Evolutionary conservation across 495 filamentous ascomycete species (phyloP).

Genomic region (Trichocladium uniseriatum): DNA sequence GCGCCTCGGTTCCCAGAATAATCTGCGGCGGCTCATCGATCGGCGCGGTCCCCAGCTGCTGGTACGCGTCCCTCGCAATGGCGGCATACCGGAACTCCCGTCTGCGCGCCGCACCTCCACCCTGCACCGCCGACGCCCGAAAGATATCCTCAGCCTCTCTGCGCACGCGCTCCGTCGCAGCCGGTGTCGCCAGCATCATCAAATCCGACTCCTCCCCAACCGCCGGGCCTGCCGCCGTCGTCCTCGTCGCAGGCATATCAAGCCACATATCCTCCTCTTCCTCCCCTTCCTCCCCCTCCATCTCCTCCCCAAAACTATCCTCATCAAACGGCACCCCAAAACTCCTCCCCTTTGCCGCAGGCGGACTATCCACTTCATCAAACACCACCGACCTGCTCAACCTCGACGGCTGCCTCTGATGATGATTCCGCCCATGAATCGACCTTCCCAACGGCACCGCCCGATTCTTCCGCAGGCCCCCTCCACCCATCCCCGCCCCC

Average conservation of each 20-base stretch:
- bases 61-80: slow-evolving; percentile 45
- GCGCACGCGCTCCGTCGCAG: slow-evolving; percentile 37
- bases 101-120: slow-evolving; percentile 22
- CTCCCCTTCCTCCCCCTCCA: slow-evolving; percentile 26
- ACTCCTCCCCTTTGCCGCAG: slow-evolving; percentile 25
- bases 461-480: background rate
- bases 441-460: slow-evolving; percentile 7
- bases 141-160: slow-evolving; percentile 38
- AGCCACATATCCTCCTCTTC: slow-evolving; percentile 28
- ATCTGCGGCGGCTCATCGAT: slow-evolving; percentile 43
- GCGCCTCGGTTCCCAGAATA: slow-evolving; percentile 47
- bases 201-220: slow-evolving; percentile 34
- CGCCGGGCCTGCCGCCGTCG: background rate
- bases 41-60: slow-evolving; percentile 34
- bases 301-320: slow-evolving; percentile 29
- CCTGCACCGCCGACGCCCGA: slow-evolving; percentile 34
- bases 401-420: slow-evolving; percentile 14
- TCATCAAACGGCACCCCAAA: slow-evolving; percentile 26
- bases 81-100: slow-evolving; percentile 35
- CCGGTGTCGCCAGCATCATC: slow-evolving; percentile 38
- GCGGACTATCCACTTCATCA: slow-evolving; percentile 11
- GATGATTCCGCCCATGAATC: background rate
- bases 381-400: slow-evolving; percentile 19
- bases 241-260: slow-evolving; percentile 14
- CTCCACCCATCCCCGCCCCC: background rate